phyloP scores from a whole-genome alignment of 164 flowering plant genomes.

The grape (Vitis vinifera) region DNA sequence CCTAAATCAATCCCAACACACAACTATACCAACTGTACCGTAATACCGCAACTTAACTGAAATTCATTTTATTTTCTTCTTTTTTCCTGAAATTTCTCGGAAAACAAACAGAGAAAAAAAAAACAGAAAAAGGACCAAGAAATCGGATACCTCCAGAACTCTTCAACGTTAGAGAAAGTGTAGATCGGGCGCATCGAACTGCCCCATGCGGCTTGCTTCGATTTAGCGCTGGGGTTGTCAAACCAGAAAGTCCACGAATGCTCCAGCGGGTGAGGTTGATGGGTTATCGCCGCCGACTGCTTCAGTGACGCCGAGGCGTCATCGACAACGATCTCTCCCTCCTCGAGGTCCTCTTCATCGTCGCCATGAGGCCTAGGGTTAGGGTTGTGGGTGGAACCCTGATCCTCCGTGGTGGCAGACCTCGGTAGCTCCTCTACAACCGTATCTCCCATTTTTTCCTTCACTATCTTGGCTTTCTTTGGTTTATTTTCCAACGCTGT shows the following conservation, averaged over 20 bases:
- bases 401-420: constrained; percentile 6
- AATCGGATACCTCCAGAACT: constrained; percentile 74
- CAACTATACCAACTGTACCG: no score
- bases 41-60: no score
- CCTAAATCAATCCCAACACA: no score
- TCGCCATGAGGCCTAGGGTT: constrained; percentile 7
- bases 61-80: neutral
- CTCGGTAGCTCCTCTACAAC: constrained; percentile 19
- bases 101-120: neutral
- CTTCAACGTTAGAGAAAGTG: constrained; percentile 79
- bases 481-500: neutral
- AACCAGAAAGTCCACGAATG: constrained; percentile 96
- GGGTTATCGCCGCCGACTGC: constrained; percentile 8
- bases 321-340: constrained; percentile 64
- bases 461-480: no score
- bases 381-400: constrained; percentile 1
- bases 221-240: constrained; percentile 63
- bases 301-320: constrained; percentile 25
- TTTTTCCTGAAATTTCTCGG: neutral
- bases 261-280: constrained; percentile 60
- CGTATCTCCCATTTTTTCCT: neutral
- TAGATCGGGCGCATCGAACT: constrained; percentile 67
- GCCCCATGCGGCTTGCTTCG: constrained; percentile 78
- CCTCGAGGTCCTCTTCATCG: constrained; percentile 46
- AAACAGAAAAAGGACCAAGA: neutral